Base-by-base conservation (phyloP, 768 basidiomycete genomes). In the Boletus tylopilopsis region DNA sequence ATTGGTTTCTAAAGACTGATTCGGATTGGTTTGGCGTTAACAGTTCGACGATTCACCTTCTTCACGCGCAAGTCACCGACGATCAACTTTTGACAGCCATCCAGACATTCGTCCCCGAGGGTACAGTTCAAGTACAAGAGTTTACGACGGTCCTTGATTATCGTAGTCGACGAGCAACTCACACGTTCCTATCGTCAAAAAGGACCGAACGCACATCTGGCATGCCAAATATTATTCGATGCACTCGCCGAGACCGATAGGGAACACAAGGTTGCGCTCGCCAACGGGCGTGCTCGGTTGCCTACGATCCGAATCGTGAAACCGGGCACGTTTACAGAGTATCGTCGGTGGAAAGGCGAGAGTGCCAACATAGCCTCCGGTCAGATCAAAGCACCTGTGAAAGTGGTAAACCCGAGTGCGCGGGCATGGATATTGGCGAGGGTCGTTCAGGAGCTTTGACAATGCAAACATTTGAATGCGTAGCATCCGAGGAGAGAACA, bases 131-230 rank as follows among this genome's bases (percentile, higher is more conserved):
- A 30, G 53, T 56, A 2, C 50, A 53, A 6, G 56, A 60, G 12
- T 60, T 60, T 7, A 50, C 63, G 19, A 32, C 51, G 2, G 23
- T 56, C 23, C 5, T 56, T 3, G 58, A 65, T 23, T 18, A 47
- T 8, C 53, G 56, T 33, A n/a, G 12, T 33, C 13, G 32, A 11
- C 16, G 32, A 33, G 12, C 32, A n/a, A 33, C 32, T 15, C 32
- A 33, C 32, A n/a, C n/a, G n/a, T n/a, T n/a, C n/a, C n/a, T n/a
- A n/a, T 34, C 7, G 24, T 11, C 13, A 6, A 43, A 33, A 12
- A 33, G 32, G 32, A 6, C 32, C 32, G 12, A n/a, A 16, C 13
- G 16, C 32, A n/a, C 16, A 33, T 33, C 9, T 12, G 16, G 32
- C 12, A 6, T 15, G 13, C 3, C 16, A 12, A 10, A 33, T 15